Percentiles rank a stretch among this genome's conserved stretches.
phyloP scores from a whole-genome alignment of 768 basidiomycete species.

The Butyriboletus loyo region DNA sequence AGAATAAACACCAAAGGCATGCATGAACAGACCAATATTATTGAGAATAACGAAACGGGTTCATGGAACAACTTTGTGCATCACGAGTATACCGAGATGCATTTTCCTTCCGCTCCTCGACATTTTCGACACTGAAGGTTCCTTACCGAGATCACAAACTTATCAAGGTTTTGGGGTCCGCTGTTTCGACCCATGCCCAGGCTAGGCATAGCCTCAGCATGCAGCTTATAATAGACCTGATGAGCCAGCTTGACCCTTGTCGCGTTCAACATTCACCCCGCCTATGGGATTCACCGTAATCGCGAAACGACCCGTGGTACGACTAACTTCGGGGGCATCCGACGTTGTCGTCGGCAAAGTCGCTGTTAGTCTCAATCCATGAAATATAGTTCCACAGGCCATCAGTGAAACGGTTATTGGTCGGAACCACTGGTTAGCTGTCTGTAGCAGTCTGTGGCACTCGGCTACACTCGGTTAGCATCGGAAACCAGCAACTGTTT shows the following conservation, averaged over 20 bases:
- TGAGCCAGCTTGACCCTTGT: background rate
- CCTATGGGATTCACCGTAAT: background rate
- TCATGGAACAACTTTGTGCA: too few species aligned
- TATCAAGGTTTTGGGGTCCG: background rate
- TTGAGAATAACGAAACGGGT: too few species aligned
- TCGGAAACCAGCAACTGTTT: too few species aligned
- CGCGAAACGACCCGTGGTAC: constrained; percentile 30
- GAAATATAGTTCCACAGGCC: background rate
- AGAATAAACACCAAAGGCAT: too few species aligned
- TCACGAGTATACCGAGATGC: too few species aligned
- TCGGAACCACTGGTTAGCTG: too few species aligned
- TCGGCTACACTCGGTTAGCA: too few species aligned
- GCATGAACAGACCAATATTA: too few species aligned
- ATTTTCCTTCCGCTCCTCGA: too few species aligned
- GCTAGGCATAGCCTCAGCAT: background rate
- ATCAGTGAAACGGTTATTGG: too few species aligned
- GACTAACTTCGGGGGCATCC: constrained; percentile 37
- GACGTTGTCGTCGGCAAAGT: constrained; percentile 37
- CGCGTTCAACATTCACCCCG: background rate
- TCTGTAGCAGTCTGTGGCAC: too few species aligned
- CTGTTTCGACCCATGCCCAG: background rate
- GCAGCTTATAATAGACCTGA: background rate
- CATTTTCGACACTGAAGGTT: too few species aligned
- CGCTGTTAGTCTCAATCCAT: constrained; percentile 28
- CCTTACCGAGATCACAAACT: background rate